A percentile compares a stretch with the other conserved stretches of the same genome.
phyloP scores from a whole-genome alignment of 2,329 filamentous ascomycete species.

The Beauveria rudraprayagi region DNA sequence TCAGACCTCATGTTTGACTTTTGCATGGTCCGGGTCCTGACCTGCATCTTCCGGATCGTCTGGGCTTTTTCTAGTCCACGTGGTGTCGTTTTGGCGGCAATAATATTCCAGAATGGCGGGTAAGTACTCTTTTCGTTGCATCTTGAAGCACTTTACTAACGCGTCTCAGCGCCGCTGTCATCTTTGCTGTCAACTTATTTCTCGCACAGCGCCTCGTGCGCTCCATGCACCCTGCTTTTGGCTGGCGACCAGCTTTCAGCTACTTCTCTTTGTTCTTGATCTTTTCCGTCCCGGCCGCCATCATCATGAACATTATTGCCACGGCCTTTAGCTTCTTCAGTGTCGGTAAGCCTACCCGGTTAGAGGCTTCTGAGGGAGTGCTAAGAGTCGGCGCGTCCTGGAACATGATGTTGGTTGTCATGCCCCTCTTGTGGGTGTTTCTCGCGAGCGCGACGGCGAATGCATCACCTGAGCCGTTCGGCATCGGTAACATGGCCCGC shows the following conservation, averaged over 20 bases:
- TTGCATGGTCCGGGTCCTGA: constrained; percentile 26
- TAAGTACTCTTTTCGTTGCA: constrained; percentile 9
- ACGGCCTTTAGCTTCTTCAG: constrained; percentile 19
- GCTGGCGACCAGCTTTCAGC: constrained; percentile 25
- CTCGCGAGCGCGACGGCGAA: constrained; percentile 20
- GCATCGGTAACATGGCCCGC: constrained; percentile 20
- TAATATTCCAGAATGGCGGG: constrained; percentile 29
- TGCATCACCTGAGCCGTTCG: constrained; percentile 24
- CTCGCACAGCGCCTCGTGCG: constrained; percentile 32
- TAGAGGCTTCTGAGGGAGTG: constrained; percentile 7
- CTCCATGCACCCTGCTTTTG: constrained; percentile 27
- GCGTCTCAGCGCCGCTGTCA: constrained; percentile 21
- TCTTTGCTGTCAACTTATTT: constrained; percentile 31
- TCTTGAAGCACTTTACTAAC: neutral
- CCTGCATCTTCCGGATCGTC: constrained; percentile 27
- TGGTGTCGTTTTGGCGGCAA: constrained; percentile 25
- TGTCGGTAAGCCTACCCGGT: neutral
- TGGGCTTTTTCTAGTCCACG: constrained; percentile 23
- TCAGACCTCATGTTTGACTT: constrained; percentile 30
- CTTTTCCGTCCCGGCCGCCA: constrained; percentile 21
- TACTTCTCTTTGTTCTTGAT: constrained; percentile 17
- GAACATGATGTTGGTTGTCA: constrained; percentile 17
- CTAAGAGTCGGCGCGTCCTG: constrained; percentile 17
- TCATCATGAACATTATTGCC: constrained; percentile 25
- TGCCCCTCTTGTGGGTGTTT: constrained; percentile 18